These are phyloP conservation scores for Capniomyces stellatus DNA, from an alignment of 371 early-diverging fungal species.

Conservation along the genomic window DNA sequence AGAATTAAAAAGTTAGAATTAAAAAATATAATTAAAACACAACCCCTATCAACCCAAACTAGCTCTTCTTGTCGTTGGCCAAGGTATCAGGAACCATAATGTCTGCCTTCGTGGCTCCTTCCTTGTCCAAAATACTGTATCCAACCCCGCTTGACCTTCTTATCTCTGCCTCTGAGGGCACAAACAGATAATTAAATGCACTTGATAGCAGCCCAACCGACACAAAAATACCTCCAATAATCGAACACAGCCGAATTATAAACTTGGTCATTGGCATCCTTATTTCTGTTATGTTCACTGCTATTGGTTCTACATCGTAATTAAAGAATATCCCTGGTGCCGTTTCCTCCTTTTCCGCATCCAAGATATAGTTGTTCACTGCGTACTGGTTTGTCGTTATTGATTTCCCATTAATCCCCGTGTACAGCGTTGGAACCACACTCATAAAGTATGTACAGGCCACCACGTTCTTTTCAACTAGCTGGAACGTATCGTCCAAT, in stretches of 20 bases:
- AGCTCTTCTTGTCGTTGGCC: neutral
- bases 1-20: no score
- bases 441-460: slow-evolving; percentile 68
- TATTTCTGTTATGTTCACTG: slow-evolving; percentile 54
- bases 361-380: slow-evolving; percentile 51
- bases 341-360: slow-evolving; percentile 18
- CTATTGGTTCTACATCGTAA: slow-evolving; percentile 79
- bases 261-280: slow-evolving; percentile 46
- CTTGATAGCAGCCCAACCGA: slow-evolving; percentile 8
- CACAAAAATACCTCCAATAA: slow-evolving; percentile 66
- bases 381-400: slow-evolving; percentile 79
- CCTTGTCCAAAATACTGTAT: neutral
- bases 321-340: slow-evolving; percentile 66
- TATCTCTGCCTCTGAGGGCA: no score
- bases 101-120: neutral
- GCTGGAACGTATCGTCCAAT: slow-evolving; percentile 57
- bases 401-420: slow-evolving; percentile 27
- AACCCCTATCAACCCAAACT: neutral
- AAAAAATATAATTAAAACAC: no score
- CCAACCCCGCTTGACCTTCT: neutral
- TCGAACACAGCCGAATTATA: slow-evolving; percentile 67
- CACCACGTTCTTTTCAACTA: slow-evolving; percentile 33
- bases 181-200: neutral
- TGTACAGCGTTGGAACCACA: slow-evolving; percentile 73
- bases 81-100: neutral